Base-by-base conservation (phyloP, 371 early-diverging fungal genomes). In the Actinomucor elegans region DNA sequence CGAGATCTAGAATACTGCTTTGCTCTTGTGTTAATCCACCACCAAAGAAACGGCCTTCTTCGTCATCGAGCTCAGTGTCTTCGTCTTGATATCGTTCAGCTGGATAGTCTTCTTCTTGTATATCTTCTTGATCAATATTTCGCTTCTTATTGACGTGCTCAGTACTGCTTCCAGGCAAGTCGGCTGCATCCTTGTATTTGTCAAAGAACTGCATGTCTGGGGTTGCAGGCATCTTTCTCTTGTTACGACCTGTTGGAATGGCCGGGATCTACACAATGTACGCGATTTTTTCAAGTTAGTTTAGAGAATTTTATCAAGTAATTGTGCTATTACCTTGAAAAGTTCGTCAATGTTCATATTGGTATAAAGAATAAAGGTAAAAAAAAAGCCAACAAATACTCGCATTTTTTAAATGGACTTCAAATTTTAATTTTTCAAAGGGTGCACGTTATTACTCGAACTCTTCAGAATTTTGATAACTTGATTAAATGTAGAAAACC, bases 1-100 rank as follows among this genome's bases (percentile, higher is more conserved):
- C 94, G 50, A 92, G 78, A 52, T 87, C 88, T 33, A 90, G 64
- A 28, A 96, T 84, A 44, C 73, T 74, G 57, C 87, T 86, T 62
- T 94, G 90, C 37, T 89, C 81, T 1, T 74, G 83, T 1, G 87
- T 84, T 51, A 94, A 77, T 7, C 95, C 97, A 64, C 89, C 92
- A 8, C 89, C 91, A 77, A 88, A 90, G 58, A 94, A 93, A 1
- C 94, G 83, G 14, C 84, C 90, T 38, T 90, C 59, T 50, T 74
- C 54, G 55, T 71, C 58, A 44, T 68, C 42, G 8, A 50, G 33
- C 18, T 64, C 72, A 24, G 59, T 53, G 28, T 57, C 61, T 20
- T 46, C 47, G 23, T 53, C 57, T 24, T 58, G 53, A 36, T 58
- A 55, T 38, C 14, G n/a, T 31, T 54, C 51, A n/a, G 9, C 12